Evolutionary conservation across 1,139 yeast species (phyloP).

Genomic region (Diutina mesorugosa): DNA sequence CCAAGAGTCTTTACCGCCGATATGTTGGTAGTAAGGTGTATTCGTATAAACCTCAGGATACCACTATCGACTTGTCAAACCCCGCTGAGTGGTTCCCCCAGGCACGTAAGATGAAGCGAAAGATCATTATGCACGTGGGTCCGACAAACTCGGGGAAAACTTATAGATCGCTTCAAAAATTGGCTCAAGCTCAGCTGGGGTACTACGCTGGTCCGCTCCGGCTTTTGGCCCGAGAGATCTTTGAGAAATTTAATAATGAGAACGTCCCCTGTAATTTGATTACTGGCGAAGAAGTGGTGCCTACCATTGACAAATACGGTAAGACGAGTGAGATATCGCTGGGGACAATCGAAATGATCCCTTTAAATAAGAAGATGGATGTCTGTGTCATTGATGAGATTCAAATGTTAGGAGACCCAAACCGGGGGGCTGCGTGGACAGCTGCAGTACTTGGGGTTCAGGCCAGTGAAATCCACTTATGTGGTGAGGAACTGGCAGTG

Average conservation of each 20-base stretch:
- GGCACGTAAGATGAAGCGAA: slow-evolving; percentile 71
- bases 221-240: slow-evolving; percentile 80
- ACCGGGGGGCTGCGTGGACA: slow-evolving; percentile 93
- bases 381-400: slow-evolving; percentile 91
- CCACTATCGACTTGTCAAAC: slow-evolving; percentile 21
- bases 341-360: slow-evolving; percentile 93
- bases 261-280: slow-evolving; percentile 67
- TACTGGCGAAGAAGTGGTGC: slow-evolving; percentile 88
- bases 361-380: slow-evolving; percentile 54
- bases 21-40: neutral
- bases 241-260: slow-evolving; percentile 59
- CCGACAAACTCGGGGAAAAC: slow-evolving; percentile 99
- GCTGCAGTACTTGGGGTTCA: slow-evolving; percentile 78
- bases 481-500: slow-evolving; percentile 86
- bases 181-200: slow-evolving; percentile 64
- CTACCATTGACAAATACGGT: slow-evolving; percentile 57
- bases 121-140: slow-evolving; percentile 82
- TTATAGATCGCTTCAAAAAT: slow-evolving; percentile 59
- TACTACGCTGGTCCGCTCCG: slow-evolving; percentile 93
- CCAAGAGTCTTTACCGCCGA: neutral
- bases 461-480: slow-evolving; percentile 77
- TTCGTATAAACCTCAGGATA: neutral
- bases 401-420: slow-evolving; percentile 78
- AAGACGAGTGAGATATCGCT: slow-evolving; percentile 61
- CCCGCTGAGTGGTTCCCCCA: slow-evolving; percentile 87